Percentiles rank a stretch among this genome's conserved stretches.
Conservation (phyloP, 164 flowering plant species). For the Dillenia turbinata region DNA sequence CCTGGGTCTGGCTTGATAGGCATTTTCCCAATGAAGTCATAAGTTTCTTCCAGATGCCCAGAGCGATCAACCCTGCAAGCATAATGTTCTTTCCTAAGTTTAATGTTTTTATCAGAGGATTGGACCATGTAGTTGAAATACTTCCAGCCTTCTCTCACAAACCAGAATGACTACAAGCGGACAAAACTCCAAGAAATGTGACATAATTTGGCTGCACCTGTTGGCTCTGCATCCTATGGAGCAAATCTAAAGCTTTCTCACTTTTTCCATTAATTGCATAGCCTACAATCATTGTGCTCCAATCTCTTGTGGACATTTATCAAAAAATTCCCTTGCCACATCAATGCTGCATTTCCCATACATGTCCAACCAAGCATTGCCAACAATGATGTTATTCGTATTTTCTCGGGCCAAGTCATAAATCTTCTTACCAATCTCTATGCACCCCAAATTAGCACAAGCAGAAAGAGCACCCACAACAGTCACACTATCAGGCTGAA, state of each 20-base stretch:
- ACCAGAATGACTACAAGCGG: constrained; percentile 48
- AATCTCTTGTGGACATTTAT: constrained; percentile 29
- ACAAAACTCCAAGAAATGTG: constrained; percentile 34
- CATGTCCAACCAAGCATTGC: constrained; percentile 38
- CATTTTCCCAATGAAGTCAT: constrained; percentile 29
- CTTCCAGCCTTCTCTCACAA: constrained; percentile 27
- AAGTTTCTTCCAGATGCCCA: constrained; percentile 43
- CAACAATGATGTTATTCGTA: constrained; percentile 26
- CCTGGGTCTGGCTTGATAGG: constrained; percentile 34
- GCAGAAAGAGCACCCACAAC: constrained; percentile 31
- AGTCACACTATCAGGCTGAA: constrained; percentile 28
- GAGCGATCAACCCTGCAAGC: constrained; percentile 53
- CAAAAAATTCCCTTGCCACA: constrained; percentile 27
- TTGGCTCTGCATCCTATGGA: constrained; percentile 29
- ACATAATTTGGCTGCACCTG: constrained; percentile 34
- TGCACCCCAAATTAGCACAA: constrained; percentile 37
- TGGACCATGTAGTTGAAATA: constrained; percentile 30
- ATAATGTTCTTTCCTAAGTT: constrained; percentile 37
- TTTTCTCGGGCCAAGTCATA: constrained; percentile 13
- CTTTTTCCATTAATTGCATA: constrained; percentile 38
- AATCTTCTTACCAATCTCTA: constrained; percentile 29
- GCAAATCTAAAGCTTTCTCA: constrained; percentile 27
- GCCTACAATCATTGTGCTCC: constrained; percentile 47
- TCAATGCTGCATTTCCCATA: constrained; percentile 31
- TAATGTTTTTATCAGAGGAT: constrained; percentile 17